Evolutionary conservation across 495 filamentous ascomycete genomes (phyloP), one percentile per base, ranked within the genome.

Genomic region (Oleoguttula mirabilis): DNA sequence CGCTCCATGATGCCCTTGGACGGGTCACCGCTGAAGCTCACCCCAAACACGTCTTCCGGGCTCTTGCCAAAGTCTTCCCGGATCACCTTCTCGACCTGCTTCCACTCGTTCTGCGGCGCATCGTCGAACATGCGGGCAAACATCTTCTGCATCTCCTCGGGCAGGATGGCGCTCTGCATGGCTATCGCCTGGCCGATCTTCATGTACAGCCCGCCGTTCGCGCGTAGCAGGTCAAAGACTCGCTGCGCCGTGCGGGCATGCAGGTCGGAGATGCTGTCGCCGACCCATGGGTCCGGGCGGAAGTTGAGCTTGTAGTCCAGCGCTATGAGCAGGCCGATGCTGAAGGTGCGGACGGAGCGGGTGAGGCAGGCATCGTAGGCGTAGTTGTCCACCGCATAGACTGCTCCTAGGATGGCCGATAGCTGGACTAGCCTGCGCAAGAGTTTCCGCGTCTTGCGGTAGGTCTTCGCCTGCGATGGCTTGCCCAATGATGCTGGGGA

Each of bases 121-220:
- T 98, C 90, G 54, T 95, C 90, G 60, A 98, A 98, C 84, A 98
- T 94, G 45, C 78, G 72, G 25, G 80, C 69, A 56, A 98, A 98
- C 84, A 94, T 94, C 46, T 75, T 73, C 68, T 93, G 86, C 55
- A 95, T 95, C 59, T 94, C 84, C 5, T 85, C 82, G 10, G 90
- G 90, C 37, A 98, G 60, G 30, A 95, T 76, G 1, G 87, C 88
- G 39, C 81, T 86, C 67, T 98, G 90, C 90, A 95, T 98, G 17
- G 88, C 90, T 43, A 98, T 87, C 5, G 90, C 90, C 68, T 98
- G 90, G 2, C 90, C 90, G 41, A 98, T 95, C 69, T 98, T 98
- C 55, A 95, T 69, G 58, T 98, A 98, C 2, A 98, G 62, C 0
- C 90, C 90, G 39, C 90, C 90, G 71, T 98, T 98, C 21, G 68